Conservation (phyloP, 2,329 filamentous ascomycete genomes). For the Colletotrichum theobromicola region DNA sequence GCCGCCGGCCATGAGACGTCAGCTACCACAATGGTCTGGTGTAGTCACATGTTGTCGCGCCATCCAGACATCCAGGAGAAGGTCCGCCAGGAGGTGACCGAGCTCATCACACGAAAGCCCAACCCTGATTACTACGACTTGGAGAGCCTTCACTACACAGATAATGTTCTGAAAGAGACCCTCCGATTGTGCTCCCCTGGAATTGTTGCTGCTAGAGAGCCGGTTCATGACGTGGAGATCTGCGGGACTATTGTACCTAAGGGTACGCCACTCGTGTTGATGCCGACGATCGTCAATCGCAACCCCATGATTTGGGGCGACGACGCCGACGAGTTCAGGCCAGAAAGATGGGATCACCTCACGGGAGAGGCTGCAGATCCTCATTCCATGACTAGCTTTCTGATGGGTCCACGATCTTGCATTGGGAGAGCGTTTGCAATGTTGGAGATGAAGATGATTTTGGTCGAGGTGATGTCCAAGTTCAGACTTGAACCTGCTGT, state of each 20-base stretch:
- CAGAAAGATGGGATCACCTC: conserved; percentile 39
- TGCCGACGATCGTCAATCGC: conserved; percentile 39
- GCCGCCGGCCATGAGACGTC: conserved; percentile 51
- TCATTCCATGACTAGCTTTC: conserved; percentile 40
- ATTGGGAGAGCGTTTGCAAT: conserved; percentile 40
- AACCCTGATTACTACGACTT: conserved; percentile 40
- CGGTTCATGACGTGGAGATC: conserved; percentile 34
- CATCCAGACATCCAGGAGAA: conserved; percentile 40
- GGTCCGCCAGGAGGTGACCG: conserved; percentile 43
- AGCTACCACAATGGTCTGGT: conserved; percentile 45
- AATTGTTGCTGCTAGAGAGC: conserved; percentile 34
- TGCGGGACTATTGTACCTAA: conserved; percentile 37
- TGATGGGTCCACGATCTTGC: conserved; percentile 41
- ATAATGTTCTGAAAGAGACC: conserved; percentile 48
- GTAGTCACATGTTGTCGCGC: conserved; percentile 40
- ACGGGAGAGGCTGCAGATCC: conserved; percentile 28
- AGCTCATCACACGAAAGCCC: conserved; percentile 41
- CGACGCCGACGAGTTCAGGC: conserved; percentile 39
- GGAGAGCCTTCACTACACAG: conserved; percentile 42
- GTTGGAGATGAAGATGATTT: conserved; percentile 41
- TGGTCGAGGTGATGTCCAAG: conserved; percentile 34
- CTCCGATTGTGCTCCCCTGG: conserved; percentile 45
- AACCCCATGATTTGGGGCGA: conserved; percentile 42
- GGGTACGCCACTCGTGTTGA: conserved; percentile 38
- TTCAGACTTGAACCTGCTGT: conserved; percentile 32